phyloP scores from a whole-genome alignment of 2,329 filamentous ascomycete genomes.

The Verticillium tricorpus region DNA sequence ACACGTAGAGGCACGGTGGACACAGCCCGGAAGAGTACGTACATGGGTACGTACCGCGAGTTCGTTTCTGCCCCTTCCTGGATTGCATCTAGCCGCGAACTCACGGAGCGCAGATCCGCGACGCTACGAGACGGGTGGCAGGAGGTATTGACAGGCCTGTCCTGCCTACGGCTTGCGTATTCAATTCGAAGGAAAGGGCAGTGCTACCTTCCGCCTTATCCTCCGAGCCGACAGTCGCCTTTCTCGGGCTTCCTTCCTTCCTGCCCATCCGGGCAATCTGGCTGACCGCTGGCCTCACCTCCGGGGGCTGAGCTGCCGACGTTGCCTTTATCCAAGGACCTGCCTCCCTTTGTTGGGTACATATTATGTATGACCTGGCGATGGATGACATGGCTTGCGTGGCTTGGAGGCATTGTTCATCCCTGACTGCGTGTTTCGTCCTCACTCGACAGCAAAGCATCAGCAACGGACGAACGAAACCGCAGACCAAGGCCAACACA shows the following conservation, averaged over 20 bases:
- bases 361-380: no score
- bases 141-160: no score
- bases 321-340: no score
- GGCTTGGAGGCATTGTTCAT: not conserved
- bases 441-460: not conserved
- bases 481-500: not conserved
- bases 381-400: not conserved
- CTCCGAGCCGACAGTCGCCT: no score
- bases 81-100: not conserved
- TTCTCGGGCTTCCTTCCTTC: no score
- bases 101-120: not conserved
- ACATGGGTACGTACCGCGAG: not conserved
- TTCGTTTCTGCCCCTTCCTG: not conserved
- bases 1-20: not conserved
- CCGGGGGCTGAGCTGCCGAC: no score
- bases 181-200: no score
- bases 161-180: no score
- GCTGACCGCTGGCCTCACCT: no score
- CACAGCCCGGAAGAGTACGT: not conserved
- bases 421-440: not conserved
- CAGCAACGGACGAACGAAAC: not conserved
- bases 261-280: no score
- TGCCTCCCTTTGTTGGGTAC: no score
- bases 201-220: no score
- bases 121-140: not conserved